These are phyloP conservation scores for Usnea hakonensis DNA, from an alignment of 495 filamentous ascomycete genomes.

Conservation along the genomic window DNA sequence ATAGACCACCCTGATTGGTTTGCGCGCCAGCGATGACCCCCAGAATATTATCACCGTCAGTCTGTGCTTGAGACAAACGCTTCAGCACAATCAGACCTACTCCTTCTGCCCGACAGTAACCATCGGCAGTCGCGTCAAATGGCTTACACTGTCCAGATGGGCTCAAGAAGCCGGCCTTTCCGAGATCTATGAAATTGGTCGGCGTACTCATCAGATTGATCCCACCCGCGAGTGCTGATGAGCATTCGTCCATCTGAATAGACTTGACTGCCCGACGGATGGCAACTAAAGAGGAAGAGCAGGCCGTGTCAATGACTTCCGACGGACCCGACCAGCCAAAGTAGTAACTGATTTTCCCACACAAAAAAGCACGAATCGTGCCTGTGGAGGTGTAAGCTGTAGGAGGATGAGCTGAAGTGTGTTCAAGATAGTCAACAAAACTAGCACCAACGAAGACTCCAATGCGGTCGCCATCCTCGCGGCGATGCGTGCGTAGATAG, in stretches of 20 bases:
- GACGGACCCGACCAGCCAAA: constrained; percentile 45
- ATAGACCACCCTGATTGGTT: constrained; percentile 43
- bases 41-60: constrained; percentile 54
- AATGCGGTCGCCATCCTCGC: constrained; percentile 22
- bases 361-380: constrained; percentile 25
- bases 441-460: constrained; percentile 34
- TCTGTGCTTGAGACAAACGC: constrained; percentile 48
- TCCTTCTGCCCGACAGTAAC: constrained; percentile 37
- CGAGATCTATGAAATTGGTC: constrained; percentile 29
- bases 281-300: constrained; percentile 35
- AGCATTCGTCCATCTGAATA: constrained; percentile 30
- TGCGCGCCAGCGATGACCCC: constrained; percentile 50
- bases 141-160: constrained; percentile 55
- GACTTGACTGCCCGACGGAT: constrained; percentile 25
- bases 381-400: constrained; percentile 33
- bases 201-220: constrained; percentile 29
- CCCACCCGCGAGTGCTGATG: constrained; percentile 33
- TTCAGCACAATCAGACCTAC: constrained; percentile 40
- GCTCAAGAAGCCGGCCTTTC: constrained; percentile 36
- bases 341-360: constrained; percentile 27
- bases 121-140: constrained; percentile 37
- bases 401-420: constrained; percentile 25
- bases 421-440: constrained; percentile 30
- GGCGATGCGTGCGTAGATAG: constrained; percentile 29
- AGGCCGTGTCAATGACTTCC: constrained; percentile 40